phyloP scores from a whole-genome alignment of 345 rosid genomes.

The Pseudoturritis turrita region DNA sequence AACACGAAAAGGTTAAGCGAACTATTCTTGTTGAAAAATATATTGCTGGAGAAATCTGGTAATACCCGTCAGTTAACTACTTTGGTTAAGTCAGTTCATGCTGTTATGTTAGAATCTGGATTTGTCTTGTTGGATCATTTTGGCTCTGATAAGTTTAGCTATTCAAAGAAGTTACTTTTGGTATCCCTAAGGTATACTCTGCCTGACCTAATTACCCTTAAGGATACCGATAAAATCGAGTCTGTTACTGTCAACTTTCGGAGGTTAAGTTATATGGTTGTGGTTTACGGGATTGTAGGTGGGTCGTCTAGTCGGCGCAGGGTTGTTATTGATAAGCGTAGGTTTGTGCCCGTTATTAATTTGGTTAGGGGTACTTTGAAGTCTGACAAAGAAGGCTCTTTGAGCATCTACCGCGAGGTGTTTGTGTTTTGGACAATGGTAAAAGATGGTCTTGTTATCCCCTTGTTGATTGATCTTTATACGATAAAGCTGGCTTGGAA shows the following conservation, averaged over 20 bases:
- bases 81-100: constrained; percentile 55
- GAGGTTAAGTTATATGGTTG: constrained; percentile 40
- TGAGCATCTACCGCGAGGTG: constrained; percentile 21
- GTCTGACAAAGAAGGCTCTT: constrained; percentile 12
- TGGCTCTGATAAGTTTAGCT: constrained; percentile 37
- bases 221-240: constrained; percentile 20
- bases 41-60: constrained; percentile 46
- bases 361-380: constrained; percentile 23
- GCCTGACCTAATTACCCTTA: constrained; percentile 34
- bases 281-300: constrained; percentile 50
- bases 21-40: constrained; percentile 56
- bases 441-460: constrained; percentile 61
- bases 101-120: constrained; percentile 65
- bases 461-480: constrained; percentile 55
- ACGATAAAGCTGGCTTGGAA: constrained; percentile 43
- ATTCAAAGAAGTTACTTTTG: constrained; percentile 40
- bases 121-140: constrained; percentile 42
- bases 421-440: constrained; percentile 70
- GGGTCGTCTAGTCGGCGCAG: constrained; percentile 25
- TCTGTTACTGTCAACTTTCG: constrained; percentile 45
- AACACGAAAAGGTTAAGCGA: constrained; percentile 38
- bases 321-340: constrained; percentile 40
- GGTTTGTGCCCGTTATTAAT: constrained; percentile 40
- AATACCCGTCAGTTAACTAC: constrained; percentile 35
- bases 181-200: constrained; percentile 53